Evolutionary conservation across 116 monocot genomes (phyloP).

Genomic region (Iris pallida): DNA sequence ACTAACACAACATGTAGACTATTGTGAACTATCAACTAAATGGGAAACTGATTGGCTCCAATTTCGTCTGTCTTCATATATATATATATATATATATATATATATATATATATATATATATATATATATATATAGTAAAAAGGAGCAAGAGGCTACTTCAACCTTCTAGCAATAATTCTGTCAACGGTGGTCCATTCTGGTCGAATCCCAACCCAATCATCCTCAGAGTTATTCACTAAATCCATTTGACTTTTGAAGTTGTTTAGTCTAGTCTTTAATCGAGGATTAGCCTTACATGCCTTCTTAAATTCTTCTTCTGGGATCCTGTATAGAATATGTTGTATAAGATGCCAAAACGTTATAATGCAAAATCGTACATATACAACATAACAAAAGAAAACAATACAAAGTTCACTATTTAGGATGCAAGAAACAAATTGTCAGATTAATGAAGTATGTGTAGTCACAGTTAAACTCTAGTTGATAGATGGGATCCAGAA

Average conservation of each 20-base stretch:
- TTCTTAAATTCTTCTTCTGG: conserved; percentile 80
- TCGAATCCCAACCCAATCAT: conserved; percentile 84
- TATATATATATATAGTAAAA: neutral
- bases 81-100: too few species aligned
- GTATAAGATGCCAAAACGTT: neutral
- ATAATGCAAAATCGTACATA: too few species aligned
- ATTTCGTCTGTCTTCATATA: neutral
- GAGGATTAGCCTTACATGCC: conserved; percentile 70
- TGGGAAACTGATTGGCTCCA: too few species aligned
- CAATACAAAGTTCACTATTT: too few species aligned
- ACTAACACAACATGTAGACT: too few species aligned
- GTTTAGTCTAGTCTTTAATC: conserved; percentile 70
- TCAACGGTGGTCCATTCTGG: conserved; percentile 97
- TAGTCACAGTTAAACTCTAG: neutral
- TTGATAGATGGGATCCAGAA: neutral
- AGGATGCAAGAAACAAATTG: too few species aligned
- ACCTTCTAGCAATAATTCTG: conserved; percentile 82
- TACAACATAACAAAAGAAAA: too few species aligned
- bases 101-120: neutral
- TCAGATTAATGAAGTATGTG: neutral
- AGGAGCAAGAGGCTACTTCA: neutral
- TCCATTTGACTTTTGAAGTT: conserved; percentile 71
- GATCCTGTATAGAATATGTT: conserved; percentile 42
- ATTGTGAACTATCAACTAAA: too few species aligned
- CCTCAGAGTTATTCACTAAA: conserved; percentile 46